Percentiles rank a stretch among this genome's conserved stretches.
Evolutionary conservation across 176 grass and related monocot genomes (phyloP).

Genomic region (Raddia guianensis): DNA sequence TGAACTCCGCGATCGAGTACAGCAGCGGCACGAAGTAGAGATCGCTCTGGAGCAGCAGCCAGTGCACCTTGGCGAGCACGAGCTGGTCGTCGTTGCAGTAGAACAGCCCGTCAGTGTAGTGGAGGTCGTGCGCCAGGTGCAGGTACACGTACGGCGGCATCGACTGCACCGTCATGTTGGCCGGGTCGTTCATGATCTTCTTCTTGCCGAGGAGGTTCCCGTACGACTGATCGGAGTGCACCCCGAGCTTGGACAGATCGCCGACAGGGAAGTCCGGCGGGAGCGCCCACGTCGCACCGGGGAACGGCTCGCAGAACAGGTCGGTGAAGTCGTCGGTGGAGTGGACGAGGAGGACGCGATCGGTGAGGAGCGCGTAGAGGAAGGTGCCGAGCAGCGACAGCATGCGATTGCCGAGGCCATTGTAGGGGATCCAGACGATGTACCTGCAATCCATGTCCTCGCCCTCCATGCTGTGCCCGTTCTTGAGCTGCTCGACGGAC

Average conservation of each 20-base stretch:
- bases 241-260: conserved; percentile 21
- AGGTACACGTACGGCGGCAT: conserved; percentile 63
- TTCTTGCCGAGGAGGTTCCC: conserved; percentile 38
- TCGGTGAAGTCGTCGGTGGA: conserved; percentile 7
- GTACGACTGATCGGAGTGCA: conserved; percentile 36
- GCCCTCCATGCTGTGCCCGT: conserved; percentile 12
- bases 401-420: conserved; percentile 66
- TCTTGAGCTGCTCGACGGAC: conserved; percentile 45
- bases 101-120: conserved; percentile 43
- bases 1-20: conserved; percentile 49
- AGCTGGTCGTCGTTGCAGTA: conserved; percentile 59
- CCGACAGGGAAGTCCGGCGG: conserved; percentile 54
- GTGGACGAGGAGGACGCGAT: conserved; percentile 11
- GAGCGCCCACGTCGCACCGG: conserved; percentile 48
- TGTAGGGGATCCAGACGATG: conserved; percentile 48
- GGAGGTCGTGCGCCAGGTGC: conserved; percentile 41
- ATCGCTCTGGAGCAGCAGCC: conserved; percentile 62
- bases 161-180: background rate
- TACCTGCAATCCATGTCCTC: conserved; percentile 41
- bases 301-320: conserved; percentile 85
- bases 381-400: conserved; percentile 47
- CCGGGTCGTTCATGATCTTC: conserved; percentile 30
- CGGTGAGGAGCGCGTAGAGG: conserved; percentile 37
- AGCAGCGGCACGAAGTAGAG: conserved; percentile 52
- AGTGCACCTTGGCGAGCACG: conserved; percentile 52